Evolutionary conservation across 495 filamentous ascomycete genomes (phyloP).

Genomic region (Filosporella fistucella): DNA sequence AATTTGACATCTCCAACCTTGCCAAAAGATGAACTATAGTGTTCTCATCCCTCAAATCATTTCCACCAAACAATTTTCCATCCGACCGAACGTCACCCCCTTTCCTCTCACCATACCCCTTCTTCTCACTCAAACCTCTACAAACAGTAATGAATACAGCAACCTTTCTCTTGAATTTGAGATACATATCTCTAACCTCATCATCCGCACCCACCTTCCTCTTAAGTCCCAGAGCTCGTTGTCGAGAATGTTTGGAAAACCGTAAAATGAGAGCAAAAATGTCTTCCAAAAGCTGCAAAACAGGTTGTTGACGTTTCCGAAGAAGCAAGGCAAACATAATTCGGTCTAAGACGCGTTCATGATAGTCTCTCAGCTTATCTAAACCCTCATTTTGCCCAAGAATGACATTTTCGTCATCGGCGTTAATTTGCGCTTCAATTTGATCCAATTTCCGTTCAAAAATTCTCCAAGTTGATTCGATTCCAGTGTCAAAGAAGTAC

Average conservation of each 20-base stretch:
- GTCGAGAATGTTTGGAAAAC: constrained; percentile 53
- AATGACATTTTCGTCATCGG: constrained; percentile 27
- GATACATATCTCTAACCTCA: constrained; percentile 51
- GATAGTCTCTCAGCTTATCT: constrained; percentile 59
- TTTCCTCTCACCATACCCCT: constrained; percentile 45
- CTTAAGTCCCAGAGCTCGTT: constrained; percentile 13
- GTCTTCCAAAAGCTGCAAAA: constrained; percentile 70
- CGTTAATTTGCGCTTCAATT: constrained; percentile 54
- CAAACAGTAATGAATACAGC: constrained; percentile 64
- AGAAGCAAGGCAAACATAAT: constrained; percentile 75
- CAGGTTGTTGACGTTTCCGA: constrained; percentile 61
- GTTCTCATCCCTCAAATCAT: constrained; percentile 34
- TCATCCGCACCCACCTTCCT: constrained; percentile 36
- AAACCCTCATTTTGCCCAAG: constrained; percentile 42
- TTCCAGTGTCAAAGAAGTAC: constrained; percentile 74
- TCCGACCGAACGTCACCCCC: constrained; percentile 12
- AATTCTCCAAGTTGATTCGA: constrained; percentile 62
- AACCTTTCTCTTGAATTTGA: constrained; percentile 60
- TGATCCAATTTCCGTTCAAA: constrained; percentile 62
- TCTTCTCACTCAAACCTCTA: constrained; percentile 55
- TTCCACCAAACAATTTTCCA: constrained; percentile 27
- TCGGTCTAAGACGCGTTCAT: constrained; percentile 72
- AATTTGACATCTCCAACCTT: constrained; percentile 58
- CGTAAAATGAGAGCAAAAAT: constrained; percentile 68
- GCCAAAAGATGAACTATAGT: constrained; percentile 48